Percentiles rank a stretch among this genome's conserved stretches.
Conservation (phyloP, 129 eudicot species). For the Dittrichia graveolens region DNA sequence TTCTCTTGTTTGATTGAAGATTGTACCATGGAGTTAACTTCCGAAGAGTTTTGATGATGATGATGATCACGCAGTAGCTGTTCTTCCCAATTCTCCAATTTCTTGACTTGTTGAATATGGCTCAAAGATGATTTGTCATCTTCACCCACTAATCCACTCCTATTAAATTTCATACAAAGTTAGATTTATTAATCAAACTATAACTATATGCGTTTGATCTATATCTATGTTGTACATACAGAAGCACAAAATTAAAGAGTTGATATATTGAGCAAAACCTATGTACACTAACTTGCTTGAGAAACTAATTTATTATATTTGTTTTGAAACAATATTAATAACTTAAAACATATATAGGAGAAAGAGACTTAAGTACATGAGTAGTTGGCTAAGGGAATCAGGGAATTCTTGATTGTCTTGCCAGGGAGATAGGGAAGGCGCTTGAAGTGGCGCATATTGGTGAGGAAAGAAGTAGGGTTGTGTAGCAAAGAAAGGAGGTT, state of each 20-base stretch:
- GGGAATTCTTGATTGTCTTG: slow-evolving; percentile 52
- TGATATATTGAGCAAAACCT: background rate
- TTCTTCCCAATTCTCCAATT: slow-evolving; percentile 72
- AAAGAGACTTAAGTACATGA: slow-evolving; percentile 55
- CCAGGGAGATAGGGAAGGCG: slow-evolving; percentile 52
- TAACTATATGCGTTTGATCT: slow-evolving; percentile 24
- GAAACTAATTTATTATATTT: background rate
- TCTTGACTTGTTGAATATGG: slow-evolving; percentile 47
- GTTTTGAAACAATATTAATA: slow-evolving; percentile 16
- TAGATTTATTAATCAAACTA: slow-evolving; percentile 2
- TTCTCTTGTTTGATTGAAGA: slow-evolving; percentile 58
- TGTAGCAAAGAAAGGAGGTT: slow-evolving; percentile 37
- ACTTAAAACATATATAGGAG: slow-evolving; percentile 1
- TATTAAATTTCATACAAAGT: slow-evolving; percentile 24
- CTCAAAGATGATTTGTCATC: slow-evolving; percentile 44
- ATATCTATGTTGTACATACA: background rate
- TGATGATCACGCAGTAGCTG: slow-evolving; percentile 40
- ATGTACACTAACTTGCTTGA: slow-evolving; percentile 11
- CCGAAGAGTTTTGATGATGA: slow-evolving; percentile 25
- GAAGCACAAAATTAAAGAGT: slow-evolving; percentile 11
- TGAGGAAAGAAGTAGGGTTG: slow-evolving; percentile 41
- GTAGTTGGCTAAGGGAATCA: slow-evolving; percentile 76
- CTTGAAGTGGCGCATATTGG: slow-evolving; percentile 34
- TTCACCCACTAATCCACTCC: slow-evolving; percentile 61
- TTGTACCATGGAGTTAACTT: slow-evolving; percentile 27